A percentile compares a stretch with the other conserved stretches of the same genome.
Evolutionary conservation across 164 flowering plant species (phyloP).

Genomic region (Cinnamomum micranthum): DNA sequence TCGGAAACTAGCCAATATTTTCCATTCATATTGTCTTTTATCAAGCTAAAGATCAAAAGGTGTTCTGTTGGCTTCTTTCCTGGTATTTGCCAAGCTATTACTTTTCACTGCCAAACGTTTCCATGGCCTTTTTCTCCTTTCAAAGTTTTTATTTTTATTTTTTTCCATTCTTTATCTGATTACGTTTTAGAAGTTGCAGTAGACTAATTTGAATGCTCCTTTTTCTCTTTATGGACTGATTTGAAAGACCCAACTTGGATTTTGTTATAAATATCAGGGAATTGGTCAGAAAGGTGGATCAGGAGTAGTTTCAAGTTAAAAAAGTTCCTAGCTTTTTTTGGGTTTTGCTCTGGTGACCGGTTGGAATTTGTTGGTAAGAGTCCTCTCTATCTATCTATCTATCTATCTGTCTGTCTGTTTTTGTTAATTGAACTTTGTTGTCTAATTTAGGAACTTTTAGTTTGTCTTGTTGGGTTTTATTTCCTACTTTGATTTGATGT

Average conservation of each 20-base stretch:
- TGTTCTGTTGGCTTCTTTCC: background rate
- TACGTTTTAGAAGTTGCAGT: background rate
- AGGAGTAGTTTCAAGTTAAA: background rate
- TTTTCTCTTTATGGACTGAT: background rate
- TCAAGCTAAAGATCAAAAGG: background rate
- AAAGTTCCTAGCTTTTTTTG: background rate
- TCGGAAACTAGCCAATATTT: background rate
- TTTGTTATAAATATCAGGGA: background rate
- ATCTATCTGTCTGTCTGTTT: background rate
- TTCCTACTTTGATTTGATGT: background rate
- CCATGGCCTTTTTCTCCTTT: background rate
- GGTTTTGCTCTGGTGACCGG: background rate
- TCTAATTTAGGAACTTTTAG: background rate
- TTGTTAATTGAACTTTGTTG: background rate
- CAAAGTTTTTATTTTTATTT: background rate
- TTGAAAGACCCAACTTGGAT: background rate
- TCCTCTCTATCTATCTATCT: background rate
- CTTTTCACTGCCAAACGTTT: background rate
- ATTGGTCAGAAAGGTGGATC: background rate
- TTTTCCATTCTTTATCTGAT: background rate
- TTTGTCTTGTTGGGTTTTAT: background rate
- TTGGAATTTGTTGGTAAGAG: slow-evolving; percentile 2
- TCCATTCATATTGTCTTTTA: background rate
- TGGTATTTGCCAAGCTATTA: background rate
- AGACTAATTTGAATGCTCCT: background rate